phyloP scores from a whole-genome alignment of 768 basidiomycete genomes.

The Suillus variegatus region DNA sequence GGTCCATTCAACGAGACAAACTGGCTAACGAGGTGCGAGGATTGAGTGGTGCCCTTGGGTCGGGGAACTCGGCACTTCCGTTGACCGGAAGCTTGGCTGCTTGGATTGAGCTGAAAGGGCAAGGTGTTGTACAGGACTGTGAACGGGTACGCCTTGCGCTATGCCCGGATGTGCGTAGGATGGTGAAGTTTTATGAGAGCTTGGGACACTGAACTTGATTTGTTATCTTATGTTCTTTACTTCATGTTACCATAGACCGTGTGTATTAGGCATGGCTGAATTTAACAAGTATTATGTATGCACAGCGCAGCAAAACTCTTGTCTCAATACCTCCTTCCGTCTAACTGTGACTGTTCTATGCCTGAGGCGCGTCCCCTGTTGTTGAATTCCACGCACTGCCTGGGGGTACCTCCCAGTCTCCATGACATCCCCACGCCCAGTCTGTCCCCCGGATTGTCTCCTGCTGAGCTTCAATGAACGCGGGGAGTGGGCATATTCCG shows the following conservation, averaged over 20 bases:
- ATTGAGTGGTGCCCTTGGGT: slow-evolving; percentile 31
- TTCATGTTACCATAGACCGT: neutral
- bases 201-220: slow-evolving; percentile 23
- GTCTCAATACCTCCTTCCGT: neutral
- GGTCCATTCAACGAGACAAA: slow-evolving; percentile 65
- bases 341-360: neutral
- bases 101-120: slow-evolving; percentile 61
- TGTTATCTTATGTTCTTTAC: neutral
- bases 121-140: slow-evolving; percentile 52
- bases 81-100: slow-evolving; percentile 41
- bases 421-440: slow-evolving; percentile 75
- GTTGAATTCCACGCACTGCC: slow-evolving; percentile 1
- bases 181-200: slow-evolving; percentile 60
- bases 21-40: slow-evolving; percentile 59
- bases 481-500: slow-evolving; percentile 75
- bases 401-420: slow-evolving; percentile 63
- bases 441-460: slow-evolving; percentile 65
- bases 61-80: slow-evolving; percentile 17
- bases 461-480: slow-evolving; percentile 71
- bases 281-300: neutral
- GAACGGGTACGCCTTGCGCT: slow-evolving; percentile 70
- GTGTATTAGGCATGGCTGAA: neutral
- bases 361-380: neutral
- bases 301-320: neutral
- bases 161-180: slow-evolving; percentile 63